phyloP scores from a whole-genome alignment of 1,139 yeast genomes.

The Saccharomycopsis hybrid region DNA sequence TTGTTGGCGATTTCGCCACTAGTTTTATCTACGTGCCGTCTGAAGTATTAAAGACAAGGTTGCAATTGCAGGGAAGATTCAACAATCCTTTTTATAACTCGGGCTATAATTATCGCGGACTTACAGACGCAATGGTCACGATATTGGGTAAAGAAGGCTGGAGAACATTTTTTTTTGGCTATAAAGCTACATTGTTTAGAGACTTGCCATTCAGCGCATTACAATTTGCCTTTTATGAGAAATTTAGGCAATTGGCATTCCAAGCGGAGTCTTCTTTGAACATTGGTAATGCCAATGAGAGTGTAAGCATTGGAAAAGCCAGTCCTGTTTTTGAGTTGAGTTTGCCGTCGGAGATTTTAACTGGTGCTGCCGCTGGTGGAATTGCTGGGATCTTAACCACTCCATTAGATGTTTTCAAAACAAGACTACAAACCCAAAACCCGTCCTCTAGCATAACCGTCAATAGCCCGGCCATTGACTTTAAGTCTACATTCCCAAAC shows the following conservation, averaged over 20 bases:
- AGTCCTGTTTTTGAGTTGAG: conserved; percentile 40
- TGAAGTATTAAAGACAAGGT: conserved; percentile 88
- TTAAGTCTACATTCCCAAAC: conserved; percentile 20
- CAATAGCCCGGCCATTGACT: conserved; percentile 11
- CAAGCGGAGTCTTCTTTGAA: conserved; percentile 24
- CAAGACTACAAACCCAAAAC: conserved; percentile 62
- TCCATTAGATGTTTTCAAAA: conserved; percentile 25
- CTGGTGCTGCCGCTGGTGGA: conserved; percentile 95
- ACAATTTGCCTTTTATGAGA: conserved; percentile 92
- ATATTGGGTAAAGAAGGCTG: conserved; percentile 66
- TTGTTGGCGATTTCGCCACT: conserved; percentile 84
- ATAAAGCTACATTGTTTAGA: conserved; percentile 84
- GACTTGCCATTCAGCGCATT: conserved; percentile 94
- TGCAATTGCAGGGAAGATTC: conserved; percentile 83
- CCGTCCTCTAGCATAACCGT: conserved; percentile 24
- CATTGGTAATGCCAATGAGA: conserved; percentile 14
- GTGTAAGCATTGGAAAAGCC: conserved; percentile 21
- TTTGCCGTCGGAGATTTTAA: conserved; percentile 55
- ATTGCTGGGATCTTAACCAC: conserved; percentile 58
- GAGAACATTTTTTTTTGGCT: conserved; percentile 76
- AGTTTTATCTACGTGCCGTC: conserved; percentile 95
- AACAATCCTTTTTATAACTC: conserved; percentile 74
- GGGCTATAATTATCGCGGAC: conserved; percentile 79
- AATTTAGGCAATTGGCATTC: conserved; percentile 63
- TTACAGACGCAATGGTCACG: conserved; percentile 60